phyloP scores from a whole-genome alignment of 2,329 filamentous ascomycete species.

The Penicillium crustosum region DNA sequence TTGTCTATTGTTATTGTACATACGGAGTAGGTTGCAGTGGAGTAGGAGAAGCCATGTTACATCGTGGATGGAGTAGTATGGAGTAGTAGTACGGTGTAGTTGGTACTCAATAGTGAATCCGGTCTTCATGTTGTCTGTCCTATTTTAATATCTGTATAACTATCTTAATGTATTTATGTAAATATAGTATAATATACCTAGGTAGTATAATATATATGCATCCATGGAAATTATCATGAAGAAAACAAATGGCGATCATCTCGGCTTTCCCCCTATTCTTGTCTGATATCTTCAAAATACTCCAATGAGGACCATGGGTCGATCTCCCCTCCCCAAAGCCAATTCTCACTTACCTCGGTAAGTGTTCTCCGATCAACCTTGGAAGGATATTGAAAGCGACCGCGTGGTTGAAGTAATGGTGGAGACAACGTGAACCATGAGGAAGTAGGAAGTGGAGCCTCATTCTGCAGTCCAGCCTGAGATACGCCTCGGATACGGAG shows the following conservation, averaged over 20 bases:
- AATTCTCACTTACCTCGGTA: conserved; percentile 1
- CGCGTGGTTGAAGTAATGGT: background rate
- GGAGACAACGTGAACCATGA: background rate
- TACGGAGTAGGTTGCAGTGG: background rate
- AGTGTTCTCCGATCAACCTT: background rate
- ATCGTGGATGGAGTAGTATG: background rate
- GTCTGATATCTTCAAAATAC: background rate
- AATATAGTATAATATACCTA: background rate
- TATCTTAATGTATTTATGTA: too few relatives aligned
- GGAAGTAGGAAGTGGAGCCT: background rate
- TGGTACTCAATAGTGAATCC: background rate
- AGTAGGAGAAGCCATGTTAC: background rate
- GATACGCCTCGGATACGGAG: conserved; percentile 10
- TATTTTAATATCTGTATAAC: background rate
- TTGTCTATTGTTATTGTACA: background rate
- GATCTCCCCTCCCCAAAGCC: background rate
- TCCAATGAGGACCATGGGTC: conserved; percentile 1
- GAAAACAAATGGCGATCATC: background rate
- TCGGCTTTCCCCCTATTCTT: background rate
- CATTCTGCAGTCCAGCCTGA: background rate
- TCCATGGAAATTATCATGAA: background rate
- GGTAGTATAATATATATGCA: too few relatives aligned
- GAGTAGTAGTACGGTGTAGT: too few relatives aligned
- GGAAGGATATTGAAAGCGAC: background rate
- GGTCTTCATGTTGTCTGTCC: background rate